A percentile compares a stretch with the other conserved stretches of the same genome.
Evolutionary conservation across 768 basidiomycete species (phyloP).

Genomic region (Auriscalpium microsporum): DNA sequence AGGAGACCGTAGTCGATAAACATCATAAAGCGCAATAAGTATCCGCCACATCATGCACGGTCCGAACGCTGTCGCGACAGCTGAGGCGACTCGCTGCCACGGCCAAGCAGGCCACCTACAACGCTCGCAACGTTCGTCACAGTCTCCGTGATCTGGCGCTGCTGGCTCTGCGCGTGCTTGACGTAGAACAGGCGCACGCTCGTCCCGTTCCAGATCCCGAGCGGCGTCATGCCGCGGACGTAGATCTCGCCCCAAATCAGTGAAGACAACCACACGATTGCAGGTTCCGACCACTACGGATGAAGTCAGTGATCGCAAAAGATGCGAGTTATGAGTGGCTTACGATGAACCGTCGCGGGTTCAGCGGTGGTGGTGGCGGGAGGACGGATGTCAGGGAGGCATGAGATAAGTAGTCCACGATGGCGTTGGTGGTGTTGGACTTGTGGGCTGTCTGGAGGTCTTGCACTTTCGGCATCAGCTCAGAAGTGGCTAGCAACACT

Average conservation of each 20-base stretch:
- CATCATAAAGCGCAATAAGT: background rate
- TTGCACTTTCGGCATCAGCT: conserved; percentile 79
- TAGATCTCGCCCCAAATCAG: conserved; percentile 96
- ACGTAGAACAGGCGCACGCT: conserved; percentile 86
- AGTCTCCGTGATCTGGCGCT: conserved; percentile 67
- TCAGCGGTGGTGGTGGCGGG: conserved; percentile 56
- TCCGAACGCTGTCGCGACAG: conserved; percentile 14
- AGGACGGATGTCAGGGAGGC: conserved; percentile 65
- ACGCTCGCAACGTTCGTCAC: conserved; percentile 77
- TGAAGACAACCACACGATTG: conserved; percentile 86
- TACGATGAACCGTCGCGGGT: conserved; percentile 71
- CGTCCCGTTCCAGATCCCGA: conserved; percentile 88
- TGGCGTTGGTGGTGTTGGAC: conserved; percentile 54
- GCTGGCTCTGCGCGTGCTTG: conserved; percentile 68
- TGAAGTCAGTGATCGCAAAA: conserved; percentile 3
- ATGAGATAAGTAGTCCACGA: conserved; percentile 67
- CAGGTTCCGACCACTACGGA: conserved; percentile 86
- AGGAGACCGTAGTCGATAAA: too few species aligned
- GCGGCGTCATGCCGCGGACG: conserved; percentile 77
- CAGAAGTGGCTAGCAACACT: conserved; percentile 81
- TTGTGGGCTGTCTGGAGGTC: conserved; percentile 63
- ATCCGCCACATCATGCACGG: background rate
- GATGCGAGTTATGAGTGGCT: conserved; percentile 19
- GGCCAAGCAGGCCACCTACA: conserved; percentile 67
- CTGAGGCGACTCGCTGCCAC: conserved; percentile 15